Evolutionary conservation across 306 rosid species (phyloP), one percentile per base, ranked within the genome.

Genomic region (Trifolium repens): DNA sequence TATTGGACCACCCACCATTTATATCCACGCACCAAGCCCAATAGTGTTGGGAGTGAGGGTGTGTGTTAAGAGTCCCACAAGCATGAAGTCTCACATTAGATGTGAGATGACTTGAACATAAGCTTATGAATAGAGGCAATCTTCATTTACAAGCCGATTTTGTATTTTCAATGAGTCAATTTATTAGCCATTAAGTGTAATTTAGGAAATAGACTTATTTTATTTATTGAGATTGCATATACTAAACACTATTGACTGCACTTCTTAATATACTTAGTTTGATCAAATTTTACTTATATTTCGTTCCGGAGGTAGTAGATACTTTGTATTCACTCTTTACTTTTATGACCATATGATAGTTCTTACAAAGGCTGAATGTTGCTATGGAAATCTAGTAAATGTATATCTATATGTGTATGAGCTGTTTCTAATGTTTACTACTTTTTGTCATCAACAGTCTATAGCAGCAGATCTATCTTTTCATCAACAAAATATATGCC

Each of bases 381-480:
- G 19, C 19, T 17, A 17, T 17, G 19, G 19, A 17, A 17, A 17
- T 17, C 19, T 17, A 17, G 19, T 17, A 17, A 17, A 17, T 17
- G 19, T 17, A 17, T 17, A 17, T 17, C 19, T 17, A 17, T 17
- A 17, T 17, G 19, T 17, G 19, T 17, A 17, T 17, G 19, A 17
- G 19, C 19, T 17, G 30, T 12, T 79, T 50, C 19, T 12, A 72
- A 27, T 43, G 44, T 65, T 47, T 35, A 24, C 73, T 17, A 17
- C 54, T 16, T 71, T 74, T 22, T 71, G 72, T 77, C 76, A 35
- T 83, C 81, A 61, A 80, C 90, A 91, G 93, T 84, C 91, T 71
- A 49, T 82, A 40, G 97, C 96, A 10, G 88, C 85, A 70, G 91
- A 90, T 89, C 37, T 73, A 55, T 55, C 13, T 22, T 60, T 84